Conservation (phyloP, 139 green algal genomes). For the Coelastrella sp. region DNA sequence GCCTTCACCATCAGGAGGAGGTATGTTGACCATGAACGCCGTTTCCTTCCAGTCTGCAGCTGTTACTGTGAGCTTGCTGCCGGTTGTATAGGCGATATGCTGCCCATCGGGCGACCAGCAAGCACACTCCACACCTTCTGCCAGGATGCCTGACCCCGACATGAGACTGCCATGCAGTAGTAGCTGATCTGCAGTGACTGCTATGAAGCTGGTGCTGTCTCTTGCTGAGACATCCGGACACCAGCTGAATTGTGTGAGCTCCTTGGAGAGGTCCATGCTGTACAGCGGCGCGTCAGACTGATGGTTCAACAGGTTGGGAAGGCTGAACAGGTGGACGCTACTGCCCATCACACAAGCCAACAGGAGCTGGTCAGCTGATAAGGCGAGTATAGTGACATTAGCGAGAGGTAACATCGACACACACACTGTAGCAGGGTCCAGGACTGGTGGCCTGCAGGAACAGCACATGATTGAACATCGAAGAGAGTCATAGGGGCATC, state of each 20-base stretch:
- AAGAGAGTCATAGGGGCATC: no score
- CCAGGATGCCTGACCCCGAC: not conserved
- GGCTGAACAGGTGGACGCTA: slow-evolving; percentile 1
- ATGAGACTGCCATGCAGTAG: slow-evolving; percentile 30
- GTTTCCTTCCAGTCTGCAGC: slow-evolving; percentile 32
- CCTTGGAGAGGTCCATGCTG: slow-evolving; percentile 7
- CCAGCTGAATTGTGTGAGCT: slow-evolving; percentile 26
- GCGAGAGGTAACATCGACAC: slow-evolving; percentile 1
- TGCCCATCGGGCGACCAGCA: slow-evolving; percentile 35
- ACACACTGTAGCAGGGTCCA: slow-evolving; percentile 40
- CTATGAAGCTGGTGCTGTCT: slow-evolving; percentile 26
- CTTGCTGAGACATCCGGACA: slow-evolving; percentile 23
- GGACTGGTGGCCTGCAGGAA: slow-evolving; percentile 29
- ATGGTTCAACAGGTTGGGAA: slow-evolving; percentile 36
- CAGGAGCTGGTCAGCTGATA: slow-evolving; percentile 47
- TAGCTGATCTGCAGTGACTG: slow-evolving; percentile 3
- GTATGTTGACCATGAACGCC: slow-evolving; percentile 7
- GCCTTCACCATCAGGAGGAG: slow-evolving; percentile 30
- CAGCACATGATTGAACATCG: no score
- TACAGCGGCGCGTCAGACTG: slow-evolving; percentile 23
- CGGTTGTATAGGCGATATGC: slow-evolving; percentile 42
- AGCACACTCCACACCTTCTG: slow-evolving; percentile 36
- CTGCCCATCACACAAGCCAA: slow-evolving; percentile 15
- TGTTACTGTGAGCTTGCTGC: slow-evolving; percentile 20
- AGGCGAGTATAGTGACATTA: not conserved